Evolutionary conservation across 2,329 filamentous ascomycete genomes (phyloP).

Genomic region (Salinomyces thailandicus): DNA sequence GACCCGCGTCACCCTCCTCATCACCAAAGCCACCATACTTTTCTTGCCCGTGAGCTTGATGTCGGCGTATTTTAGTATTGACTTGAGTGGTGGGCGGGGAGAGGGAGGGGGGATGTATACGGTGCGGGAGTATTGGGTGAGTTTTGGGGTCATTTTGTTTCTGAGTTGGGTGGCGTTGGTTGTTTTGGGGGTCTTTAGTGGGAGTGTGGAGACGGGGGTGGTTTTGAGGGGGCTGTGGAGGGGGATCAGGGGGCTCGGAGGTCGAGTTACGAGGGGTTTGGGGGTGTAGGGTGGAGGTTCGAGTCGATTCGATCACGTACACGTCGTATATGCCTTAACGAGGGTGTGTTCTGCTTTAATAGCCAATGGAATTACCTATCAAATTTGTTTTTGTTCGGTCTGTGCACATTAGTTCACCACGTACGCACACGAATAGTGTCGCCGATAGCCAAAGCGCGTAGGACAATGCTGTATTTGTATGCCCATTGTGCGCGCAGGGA

Average conservation of each 20-base stretch:
- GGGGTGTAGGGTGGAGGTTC: too few species aligned
- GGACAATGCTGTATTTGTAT: too few species aligned
- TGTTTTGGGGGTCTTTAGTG: slow-evolving; percentile 46
- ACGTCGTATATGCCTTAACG: too few species aligned
- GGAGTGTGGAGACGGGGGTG: slow-evolving; percentile 39
- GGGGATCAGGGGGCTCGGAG: background rate
- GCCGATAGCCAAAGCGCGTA: too few species aligned
- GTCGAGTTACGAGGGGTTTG: too few species aligned
- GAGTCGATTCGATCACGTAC: too few species aligned
- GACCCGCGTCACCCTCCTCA: slow-evolving; percentile 59
- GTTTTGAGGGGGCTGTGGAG: background rate
- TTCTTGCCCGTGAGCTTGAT: slow-evolving; percentile 67
- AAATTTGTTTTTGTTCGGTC: too few species aligned
- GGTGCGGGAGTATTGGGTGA: slow-evolving; percentile 54
- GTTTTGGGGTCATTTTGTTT: slow-evolving; percentile 53
- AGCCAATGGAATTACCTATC: too few species aligned
- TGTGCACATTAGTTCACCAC: too few species aligned
- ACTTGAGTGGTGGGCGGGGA: slow-evolving; percentile 49
- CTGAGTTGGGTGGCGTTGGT: slow-evolving; percentile 50
- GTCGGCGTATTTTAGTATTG: slow-evolving; percentile 62
- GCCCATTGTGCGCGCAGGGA: too few species aligned
- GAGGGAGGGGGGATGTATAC: slow-evolving; percentile 44
- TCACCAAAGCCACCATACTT: slow-evolving; percentile 64
- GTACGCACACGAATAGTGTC: too few species aligned
- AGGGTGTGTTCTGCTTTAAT: too few species aligned